phyloP scores from a whole-genome alignment of 148 eudicot genomes.

The Rhododendron kiyosumense region DNA sequence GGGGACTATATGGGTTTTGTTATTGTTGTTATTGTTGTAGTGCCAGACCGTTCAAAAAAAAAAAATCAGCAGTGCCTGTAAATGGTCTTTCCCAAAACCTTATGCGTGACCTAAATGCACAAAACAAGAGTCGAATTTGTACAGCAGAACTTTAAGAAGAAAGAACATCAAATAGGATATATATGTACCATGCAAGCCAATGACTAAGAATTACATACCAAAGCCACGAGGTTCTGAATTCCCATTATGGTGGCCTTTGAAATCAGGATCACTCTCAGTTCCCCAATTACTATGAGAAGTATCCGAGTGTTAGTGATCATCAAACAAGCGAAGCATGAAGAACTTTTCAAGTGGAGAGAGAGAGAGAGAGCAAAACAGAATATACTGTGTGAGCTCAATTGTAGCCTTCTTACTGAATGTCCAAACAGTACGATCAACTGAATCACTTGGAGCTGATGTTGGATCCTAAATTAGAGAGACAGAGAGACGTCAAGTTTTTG shows the following conservation, averaged over 20 bases:
- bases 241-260: slow-evolving; percentile 86
- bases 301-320: slow-evolving; percentile 15
- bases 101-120: neutral
- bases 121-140: neutral
- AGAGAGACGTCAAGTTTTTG: neutral
- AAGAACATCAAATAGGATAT: neutral
- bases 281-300: slow-evolving; percentile 82
- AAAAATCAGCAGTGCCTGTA: neutral
- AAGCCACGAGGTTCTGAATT: slow-evolving; percentile 91
- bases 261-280: slow-evolving; percentile 82
- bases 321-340: neutral
- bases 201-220: slow-evolving; percentile 38
- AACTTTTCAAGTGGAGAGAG: neutral
- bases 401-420: slow-evolving; percentile 76
- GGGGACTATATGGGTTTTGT: too few species aligned
- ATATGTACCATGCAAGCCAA: neutral
- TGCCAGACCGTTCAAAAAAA: neutral
- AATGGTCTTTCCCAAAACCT: neutral
- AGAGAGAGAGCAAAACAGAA: neutral
- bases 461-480: slow-evolving; percentile 50
- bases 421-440: slow-evolving; percentile 79
- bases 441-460: slow-evolving; percentile 61
- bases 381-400: slow-evolving; percentile 85
- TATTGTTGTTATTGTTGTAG: too few species aligned
- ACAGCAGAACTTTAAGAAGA: neutral